These are phyloP conservation scores for Coffea canephora DNA, from an alignment of 257 asterid species.

Conservation along the genomic window DNA sequence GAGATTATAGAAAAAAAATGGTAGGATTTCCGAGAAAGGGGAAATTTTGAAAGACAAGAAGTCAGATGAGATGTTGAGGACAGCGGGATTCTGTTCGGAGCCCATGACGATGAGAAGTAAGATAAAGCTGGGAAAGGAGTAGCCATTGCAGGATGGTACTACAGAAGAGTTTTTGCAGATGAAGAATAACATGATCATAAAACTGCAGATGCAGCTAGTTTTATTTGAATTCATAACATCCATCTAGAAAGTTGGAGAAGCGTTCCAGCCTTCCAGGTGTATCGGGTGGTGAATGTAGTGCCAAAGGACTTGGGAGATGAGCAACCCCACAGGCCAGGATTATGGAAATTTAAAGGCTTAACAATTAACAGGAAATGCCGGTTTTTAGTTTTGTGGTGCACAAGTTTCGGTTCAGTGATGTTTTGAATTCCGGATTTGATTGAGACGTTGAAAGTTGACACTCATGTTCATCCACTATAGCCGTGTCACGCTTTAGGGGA, in stretches of 20 bases:
- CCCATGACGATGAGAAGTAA: constrained; percentile 34
- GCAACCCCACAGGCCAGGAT: background rate
- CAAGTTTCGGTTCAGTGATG: background rate
- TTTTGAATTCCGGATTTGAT: background rate
- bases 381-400: constrained; percentile 10
- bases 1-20: constrained; percentile 18
- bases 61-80: constrained; percentile 8
- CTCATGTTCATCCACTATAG: background rate
- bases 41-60: constrained; percentile 29
- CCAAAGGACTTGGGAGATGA: constrained; percentile 15
- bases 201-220: constrained; percentile 6
- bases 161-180: constrained; percentile 3
- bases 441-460: background rate
- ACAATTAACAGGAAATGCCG: background rate
- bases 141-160: constrained; percentile 40
- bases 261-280: constrained; percentile 43
- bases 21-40: constrained; percentile 24
- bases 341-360: background rate
- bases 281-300: constrained; percentile 16
- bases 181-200: constrained; percentile 11
- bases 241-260: constrained; percentile 67
- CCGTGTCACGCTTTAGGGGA: no score
- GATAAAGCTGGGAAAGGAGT: constrained; percentile 36
- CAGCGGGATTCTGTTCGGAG: constrained; percentile 20
- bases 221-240: constrained; percentile 23